Evolutionary conservation across 805 yeast species (phyloP).

Genomic region (Candida silvicultrix): DNA sequence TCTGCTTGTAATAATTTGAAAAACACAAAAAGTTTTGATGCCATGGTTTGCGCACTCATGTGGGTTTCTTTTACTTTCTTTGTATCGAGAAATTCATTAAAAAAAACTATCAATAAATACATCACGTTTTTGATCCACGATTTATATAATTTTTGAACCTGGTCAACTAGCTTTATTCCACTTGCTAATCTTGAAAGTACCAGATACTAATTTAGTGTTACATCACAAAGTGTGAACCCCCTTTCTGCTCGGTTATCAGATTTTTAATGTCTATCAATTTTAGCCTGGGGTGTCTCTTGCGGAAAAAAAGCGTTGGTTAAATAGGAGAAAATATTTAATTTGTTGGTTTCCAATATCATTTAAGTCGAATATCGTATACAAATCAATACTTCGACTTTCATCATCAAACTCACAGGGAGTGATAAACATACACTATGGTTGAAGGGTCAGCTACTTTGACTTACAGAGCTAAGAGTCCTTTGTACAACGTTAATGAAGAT

Average conservation of each 20-base stretch:
- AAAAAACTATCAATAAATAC: too few relatives aligned
- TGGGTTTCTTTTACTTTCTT: too few relatives aligned
- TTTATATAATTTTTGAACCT: too few relatives aligned
- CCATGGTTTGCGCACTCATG: background rate
- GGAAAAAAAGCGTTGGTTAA: background rate
- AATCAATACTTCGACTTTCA: too few relatives aligned
- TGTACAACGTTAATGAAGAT: constrained; percentile 12
- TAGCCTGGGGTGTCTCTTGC: background rate
- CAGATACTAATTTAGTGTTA: too few relatives aligned
- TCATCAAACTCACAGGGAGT: too few relatives aligned
- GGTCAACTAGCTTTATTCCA: too few relatives aligned
- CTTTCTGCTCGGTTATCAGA: too few relatives aligned
- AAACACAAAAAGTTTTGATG: background rate
- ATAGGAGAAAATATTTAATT: background rate
- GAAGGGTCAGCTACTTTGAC: background rate
- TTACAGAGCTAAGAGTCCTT: constrained; percentile 8
- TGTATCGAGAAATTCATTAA: background rate
- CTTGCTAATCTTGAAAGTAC: too few relatives aligned
- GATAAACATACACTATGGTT: background rate
- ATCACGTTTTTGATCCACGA: background rate
- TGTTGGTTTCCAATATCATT: background rate
- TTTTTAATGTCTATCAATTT: too few relatives aligned
- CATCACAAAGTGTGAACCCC: too few relatives aligned
- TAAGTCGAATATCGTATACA: too few relatives aligned
- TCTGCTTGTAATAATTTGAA: background rate